Percentiles rank a stretch among this genome's conserved stretches.
Evolutionary conservation across 1,284 basidiomycete species (phyloP).

Genomic region (Amylostereum chailletii): DNA sequence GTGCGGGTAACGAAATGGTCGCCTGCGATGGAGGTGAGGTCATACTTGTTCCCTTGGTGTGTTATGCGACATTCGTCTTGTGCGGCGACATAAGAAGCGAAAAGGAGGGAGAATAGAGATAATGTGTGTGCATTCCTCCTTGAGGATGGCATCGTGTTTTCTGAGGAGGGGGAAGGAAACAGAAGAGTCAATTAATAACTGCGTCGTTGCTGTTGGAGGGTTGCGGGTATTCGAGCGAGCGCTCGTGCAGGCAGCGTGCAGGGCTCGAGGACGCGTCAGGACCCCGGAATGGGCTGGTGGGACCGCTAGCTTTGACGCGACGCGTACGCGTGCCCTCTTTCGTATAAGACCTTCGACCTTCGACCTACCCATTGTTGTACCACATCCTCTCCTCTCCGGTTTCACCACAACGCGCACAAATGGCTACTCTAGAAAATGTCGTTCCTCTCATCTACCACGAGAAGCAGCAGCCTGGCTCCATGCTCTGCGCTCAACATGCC

Average conservation of each 20-base stretch:
- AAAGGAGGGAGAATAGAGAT: slow-evolving; percentile 23
- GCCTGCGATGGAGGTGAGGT: slow-evolving; percentile 46
- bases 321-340: too few species aligned
- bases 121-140: slow-evolving; percentile 9
- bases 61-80: slow-evolving; percentile 45
- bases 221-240: too few species aligned
- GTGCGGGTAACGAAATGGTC: slow-evolving; percentile 34
- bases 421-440: slow-evolving; percentile 41
- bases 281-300: too few species aligned
- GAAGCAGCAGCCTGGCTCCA: slow-evolving; percentile 65
- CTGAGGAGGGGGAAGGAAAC: background rate
- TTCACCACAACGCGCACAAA: too few species aligned
- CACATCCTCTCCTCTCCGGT: too few species aligned
- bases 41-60: slow-evolving; percentile 40
- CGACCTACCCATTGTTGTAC: too few species aligned
- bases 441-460: slow-evolving; percentile 66
- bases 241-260: too few species aligned
- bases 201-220: too few species aligned
- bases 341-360: too few species aligned
- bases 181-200: too few species aligned
- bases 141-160: slow-evolving; percentile 15
- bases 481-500: slow-evolving; percentile 83
- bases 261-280: too few species aligned
- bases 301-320: too few species aligned
- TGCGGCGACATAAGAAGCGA: slow-evolving; percentile 24